Percentiles rank a stretch among this genome's conserved stretches.
phyloP scores from a whole-genome alignment of 2,329 filamentous ascomycete species.

The Acrodontium crateriforme region DNA sequence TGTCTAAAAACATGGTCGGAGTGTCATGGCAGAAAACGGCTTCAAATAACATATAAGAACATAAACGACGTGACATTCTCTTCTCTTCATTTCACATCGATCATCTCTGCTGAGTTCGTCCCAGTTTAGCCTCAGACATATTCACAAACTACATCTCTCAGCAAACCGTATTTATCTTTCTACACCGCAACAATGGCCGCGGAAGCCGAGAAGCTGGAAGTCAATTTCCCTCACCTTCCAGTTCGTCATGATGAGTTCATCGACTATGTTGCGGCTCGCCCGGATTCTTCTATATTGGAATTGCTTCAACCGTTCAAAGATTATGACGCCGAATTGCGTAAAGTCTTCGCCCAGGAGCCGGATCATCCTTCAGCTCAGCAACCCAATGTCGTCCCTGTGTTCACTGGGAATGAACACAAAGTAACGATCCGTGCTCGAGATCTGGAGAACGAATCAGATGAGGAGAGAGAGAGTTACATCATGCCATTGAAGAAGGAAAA shows the following conservation, averaged over 20 bases:
- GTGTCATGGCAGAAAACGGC: no score
- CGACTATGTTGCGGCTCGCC: slow-evolving; percentile 41
- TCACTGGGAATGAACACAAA: slow-evolving; percentile 37
- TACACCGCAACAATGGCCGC: slow-evolving; percentile 1
- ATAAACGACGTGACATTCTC: no score
- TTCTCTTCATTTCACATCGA: no score
- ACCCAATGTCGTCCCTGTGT: slow-evolving; percentile 54
- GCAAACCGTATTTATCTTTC: no score
- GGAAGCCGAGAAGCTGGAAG: no score
- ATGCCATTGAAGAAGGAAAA: slow-evolving; percentile 51
- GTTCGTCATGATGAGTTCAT: slow-evolving; percentile 29
- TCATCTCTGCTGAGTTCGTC: no score
- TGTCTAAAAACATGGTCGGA: no score
- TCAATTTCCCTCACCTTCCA: slow-evolving; percentile 24
- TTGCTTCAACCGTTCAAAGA: slow-evolving; percentile 52
- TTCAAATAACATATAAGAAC: no score
- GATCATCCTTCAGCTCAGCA: slow-evolving; percentile 42
- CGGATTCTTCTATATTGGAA: slow-evolving; percentile 39
- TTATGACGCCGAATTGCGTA: slow-evolving; percentile 53
- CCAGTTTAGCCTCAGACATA: no score
- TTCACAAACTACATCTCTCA: no score
- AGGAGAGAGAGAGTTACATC: slow-evolving; percentile 52
- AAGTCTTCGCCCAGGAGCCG: slow-evolving; percentile 55
- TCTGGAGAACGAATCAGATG: slow-evolving; percentile 41
- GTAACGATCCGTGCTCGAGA: slow-evolving; percentile 51